A percentile compares a stretch with the other conserved stretches of the same genome.
These are phyloP conservation scores for Ustilago tritici DNA, from an alignment of 1,284 basidiomycete genomes.

Conservation along the genomic window DNA sequence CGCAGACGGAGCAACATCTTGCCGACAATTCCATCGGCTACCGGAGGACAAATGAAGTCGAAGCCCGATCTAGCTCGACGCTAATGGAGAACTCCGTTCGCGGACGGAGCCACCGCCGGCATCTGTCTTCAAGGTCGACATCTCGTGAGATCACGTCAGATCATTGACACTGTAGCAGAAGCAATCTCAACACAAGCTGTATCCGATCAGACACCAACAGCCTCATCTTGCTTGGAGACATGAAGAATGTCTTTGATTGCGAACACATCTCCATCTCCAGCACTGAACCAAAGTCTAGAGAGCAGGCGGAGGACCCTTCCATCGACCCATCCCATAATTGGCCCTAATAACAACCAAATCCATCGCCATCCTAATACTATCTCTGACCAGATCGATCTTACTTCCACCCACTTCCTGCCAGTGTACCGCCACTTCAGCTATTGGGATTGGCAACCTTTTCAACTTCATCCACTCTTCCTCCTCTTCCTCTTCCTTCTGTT, in stretches of 20 bases:
- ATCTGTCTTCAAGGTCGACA: not conserved
- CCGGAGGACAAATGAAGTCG: not conserved
- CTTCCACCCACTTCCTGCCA: constrained; percentile 93
- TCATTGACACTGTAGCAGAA: too few species aligned
- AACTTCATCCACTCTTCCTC: constrained; percentile 22
- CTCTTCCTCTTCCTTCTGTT: constrained; percentile 1
- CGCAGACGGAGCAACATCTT: not conserved
- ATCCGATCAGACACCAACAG: too few species aligned
- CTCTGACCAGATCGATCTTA: constrained; percentile 86
- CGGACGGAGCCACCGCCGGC: not conserved
- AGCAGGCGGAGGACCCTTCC: constrained; percentile 61
- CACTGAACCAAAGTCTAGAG: constrained; percentile 1
- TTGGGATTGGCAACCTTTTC: constrained; percentile 77
- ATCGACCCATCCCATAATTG: constrained; percentile 81
- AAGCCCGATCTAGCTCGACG: too few species aligned
- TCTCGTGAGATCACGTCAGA: too few species aligned
- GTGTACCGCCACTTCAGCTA: constrained; percentile 85
- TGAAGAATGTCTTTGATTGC: too few species aligned
- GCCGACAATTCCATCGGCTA: not conserved
- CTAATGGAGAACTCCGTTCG: not conserved
- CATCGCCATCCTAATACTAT: constrained; percentile 86
- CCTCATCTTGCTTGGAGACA: not conserved
- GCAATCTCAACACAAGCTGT: too few species aligned
- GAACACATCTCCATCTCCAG: not conserved
- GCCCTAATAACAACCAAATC: constrained; percentile 85